Evolutionary conservation across 257 asterid genomes (phyloP), one percentile per base, ranked within the genome.

Genomic region (Thymus quinquecostatus): DNA sequence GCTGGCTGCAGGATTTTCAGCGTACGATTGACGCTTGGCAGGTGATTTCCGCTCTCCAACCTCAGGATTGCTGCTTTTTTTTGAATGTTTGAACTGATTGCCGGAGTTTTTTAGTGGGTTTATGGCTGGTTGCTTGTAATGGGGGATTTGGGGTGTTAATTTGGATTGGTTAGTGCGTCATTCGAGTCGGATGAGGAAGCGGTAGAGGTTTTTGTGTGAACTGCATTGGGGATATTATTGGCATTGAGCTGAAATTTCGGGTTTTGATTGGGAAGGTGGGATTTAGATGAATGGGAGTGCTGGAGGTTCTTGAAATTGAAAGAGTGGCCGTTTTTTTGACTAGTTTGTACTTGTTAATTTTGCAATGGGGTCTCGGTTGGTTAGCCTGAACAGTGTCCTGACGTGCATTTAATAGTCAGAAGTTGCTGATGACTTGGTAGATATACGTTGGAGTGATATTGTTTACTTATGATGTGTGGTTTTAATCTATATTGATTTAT

Each of bases 11-110:
- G 76, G 91, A 88, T 43, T 95, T 95, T 71, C 98, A 89, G 83
- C 95, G 96, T 6, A 95, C 98, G 33, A 80, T 91, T 71, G 99
- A 95, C 74, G 99, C 99, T 79, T 95, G 99, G 99, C 99, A 95
- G 98, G 99, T 92, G 69, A 66, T 51, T 51, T 57, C 62, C 62
- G 27, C 45, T 43, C 44, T 74, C 38, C 45, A 44, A 40, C 54
- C 74, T 32, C 33, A 1, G 10, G 36, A 30, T 34, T 10, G 49
- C 69, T 3, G 43, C 33, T 38, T 55, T n/a, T 43, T 44, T 1
- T 44, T 44, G 8, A 8, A 48, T 66, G 10, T 41, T 13, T 62
- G 60, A 30, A 63, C 32, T 55, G 29, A 38, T 74, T 68, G 11
- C 47, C 6, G 47, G 72, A 47, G 59, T 75, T 53, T 75, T 53